These are phyloP conservation scores for Moesziomyces antarcticus DNA, from an alignment of 1,284 basidiomycete genomes.

Conservation along the genomic window DNA sequence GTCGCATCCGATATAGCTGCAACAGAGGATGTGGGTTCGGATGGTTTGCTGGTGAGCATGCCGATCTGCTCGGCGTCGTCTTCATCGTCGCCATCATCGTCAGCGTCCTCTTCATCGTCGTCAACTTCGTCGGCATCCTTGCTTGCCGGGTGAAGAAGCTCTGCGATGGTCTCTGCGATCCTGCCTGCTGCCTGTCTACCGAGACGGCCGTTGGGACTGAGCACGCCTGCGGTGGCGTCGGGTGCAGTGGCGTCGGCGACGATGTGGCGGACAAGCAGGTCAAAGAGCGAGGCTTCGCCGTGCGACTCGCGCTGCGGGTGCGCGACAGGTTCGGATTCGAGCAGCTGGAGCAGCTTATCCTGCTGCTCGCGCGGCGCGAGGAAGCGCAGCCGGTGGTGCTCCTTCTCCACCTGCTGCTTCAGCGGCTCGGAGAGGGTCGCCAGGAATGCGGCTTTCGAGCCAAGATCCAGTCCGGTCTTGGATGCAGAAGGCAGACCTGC, in stretches of 20 bases:
- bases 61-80: neutral
- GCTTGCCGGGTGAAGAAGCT: constrained; percentile 10
- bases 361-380: constrained; percentile 20
- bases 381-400: constrained; percentile 24
- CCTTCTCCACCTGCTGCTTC: constrained; percentile 12
- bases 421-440: constrained; percentile 11
- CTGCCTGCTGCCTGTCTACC: constrained; percentile 6
- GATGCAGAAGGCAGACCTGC: neutral
- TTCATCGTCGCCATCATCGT: constrained; percentile 17
- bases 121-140: constrained; percentile 6
- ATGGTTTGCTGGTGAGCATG: neutral
- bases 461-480: constrained; percentile 1
- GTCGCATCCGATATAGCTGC: neutral
- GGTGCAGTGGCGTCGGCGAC: neutral
- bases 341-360: constrained; percentile 17
- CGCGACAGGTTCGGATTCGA: constrained; percentile 18
- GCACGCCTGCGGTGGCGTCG: constrained; percentile 5
- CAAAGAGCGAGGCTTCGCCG: constrained; percentile 28
- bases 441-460: constrained; percentile 13
- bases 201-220: constrained; percentile 12
- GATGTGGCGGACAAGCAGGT: constrained; percentile 20
- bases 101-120: constrained; percentile 27
- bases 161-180: constrained; percentile 6
- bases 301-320: neutral
- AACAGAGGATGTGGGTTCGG: neutral